Conservation (phyloP, 305 asterid genomes). For the Rubia occidens region DNA sequence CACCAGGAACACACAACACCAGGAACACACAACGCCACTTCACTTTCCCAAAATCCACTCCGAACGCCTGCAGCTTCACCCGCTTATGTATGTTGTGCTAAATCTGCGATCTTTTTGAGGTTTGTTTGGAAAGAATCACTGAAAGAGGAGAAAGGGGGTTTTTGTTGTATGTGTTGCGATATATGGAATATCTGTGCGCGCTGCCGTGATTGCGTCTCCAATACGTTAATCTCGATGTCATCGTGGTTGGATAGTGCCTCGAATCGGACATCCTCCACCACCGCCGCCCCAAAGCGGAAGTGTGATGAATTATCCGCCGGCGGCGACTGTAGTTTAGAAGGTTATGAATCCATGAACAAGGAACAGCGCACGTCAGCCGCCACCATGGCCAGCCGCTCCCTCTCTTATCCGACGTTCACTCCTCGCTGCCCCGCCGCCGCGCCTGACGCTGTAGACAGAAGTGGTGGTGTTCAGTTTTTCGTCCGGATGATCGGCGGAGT, state of each 20-base stretch:
- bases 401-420: constrained; percentile 20
- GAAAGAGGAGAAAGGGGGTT: not conserved
- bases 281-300: constrained; percentile 34
- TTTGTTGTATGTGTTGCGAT: constrained; percentile 7
- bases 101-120: not conserved
- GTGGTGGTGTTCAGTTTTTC: constrained; percentile 53
- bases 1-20: not conserved
- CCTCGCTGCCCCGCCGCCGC: constrained; percentile 3
- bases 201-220: constrained; percentile 10
- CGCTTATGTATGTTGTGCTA: not conserved
- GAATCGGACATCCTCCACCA: not conserved
- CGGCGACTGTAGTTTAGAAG: constrained; percentile 23
- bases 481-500: constrained; percentile 41
- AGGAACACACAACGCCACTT: not conserved
- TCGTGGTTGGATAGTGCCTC: constrained; percentile 23
- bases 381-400: not conserved
- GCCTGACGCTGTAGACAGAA: not conserved
- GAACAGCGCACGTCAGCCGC: constrained; percentile 36
- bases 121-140: not conserved
- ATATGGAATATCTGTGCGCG: constrained; percentile 25
- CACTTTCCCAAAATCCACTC: not conserved
- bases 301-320: constrained; percentile 43
- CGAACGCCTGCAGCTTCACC: not conserved
- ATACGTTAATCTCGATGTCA: constrained; percentile 32
- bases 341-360: constrained; percentile 39